Percentiles rank a stretch among this genome's conserved stretches.
Evolutionary conservation across 345 rosid genomes (phyloP).

Genomic region (Bruguiera parviflora): DNA sequence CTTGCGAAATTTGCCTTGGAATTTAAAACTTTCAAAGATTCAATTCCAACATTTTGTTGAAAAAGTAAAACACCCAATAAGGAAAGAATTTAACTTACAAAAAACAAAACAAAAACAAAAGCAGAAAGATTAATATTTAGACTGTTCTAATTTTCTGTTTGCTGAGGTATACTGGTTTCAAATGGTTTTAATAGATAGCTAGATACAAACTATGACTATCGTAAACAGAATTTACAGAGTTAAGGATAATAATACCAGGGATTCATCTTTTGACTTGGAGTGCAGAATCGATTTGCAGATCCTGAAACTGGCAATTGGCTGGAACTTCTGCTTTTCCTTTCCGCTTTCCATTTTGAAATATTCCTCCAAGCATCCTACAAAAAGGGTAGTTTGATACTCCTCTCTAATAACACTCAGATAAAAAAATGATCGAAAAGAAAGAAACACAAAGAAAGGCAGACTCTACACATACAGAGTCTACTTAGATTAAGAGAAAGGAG

Average conservation of each 20-base stretch:
- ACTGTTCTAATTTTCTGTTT: too few species aligned
- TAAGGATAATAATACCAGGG: conserved; percentile 40
- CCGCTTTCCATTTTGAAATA: conserved; percentile 28
- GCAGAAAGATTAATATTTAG: too few species aligned
- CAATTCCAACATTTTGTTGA: too few species aligned
- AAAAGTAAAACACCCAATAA: too few species aligned
- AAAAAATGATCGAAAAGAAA: neutral
- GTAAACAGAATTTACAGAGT: neutral
- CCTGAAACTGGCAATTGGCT: conserved; percentile 17
- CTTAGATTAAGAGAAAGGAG: neutral
- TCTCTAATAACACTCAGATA: neutral
- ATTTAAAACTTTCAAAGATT: neutral
- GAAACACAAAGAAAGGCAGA: neutral
- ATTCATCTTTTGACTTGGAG: conserved; percentile 63
- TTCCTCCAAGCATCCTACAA: conserved; percentile 43
- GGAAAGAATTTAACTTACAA: too few species aligned
- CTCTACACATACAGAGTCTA: too few species aligned
- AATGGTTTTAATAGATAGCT: too few species aligned
- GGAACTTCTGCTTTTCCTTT: conserved; percentile 24
- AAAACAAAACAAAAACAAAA: too few species aligned
- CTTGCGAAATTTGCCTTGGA: conserved; percentile 77
- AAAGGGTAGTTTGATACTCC: neutral
- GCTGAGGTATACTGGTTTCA: too few species aligned
- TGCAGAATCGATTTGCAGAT: conserved; percentile 45
- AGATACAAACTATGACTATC: too few species aligned